Conservation (phyloP, 2,329 filamentous ascomycete species). For the Trichoderma hamatum region DNA sequence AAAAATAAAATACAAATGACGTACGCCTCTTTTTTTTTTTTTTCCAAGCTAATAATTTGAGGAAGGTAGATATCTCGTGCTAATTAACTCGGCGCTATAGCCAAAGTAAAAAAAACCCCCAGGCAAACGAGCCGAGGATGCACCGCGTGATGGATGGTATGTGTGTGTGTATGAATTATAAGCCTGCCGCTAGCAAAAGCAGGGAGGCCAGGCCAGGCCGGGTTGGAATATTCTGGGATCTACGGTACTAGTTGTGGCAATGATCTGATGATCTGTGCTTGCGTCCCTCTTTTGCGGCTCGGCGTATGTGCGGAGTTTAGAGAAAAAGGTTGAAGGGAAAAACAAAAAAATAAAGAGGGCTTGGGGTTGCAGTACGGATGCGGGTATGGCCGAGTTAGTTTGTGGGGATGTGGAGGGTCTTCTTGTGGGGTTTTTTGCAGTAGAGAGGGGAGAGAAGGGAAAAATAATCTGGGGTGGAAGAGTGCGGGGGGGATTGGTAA, state of each 20-base stretch:
- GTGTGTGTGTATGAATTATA: not conserved
- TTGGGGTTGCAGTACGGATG: not conserved
- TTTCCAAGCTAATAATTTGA: not conserved
- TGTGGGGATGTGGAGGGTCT: constrained; percentile 17
- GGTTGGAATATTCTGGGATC: not conserved
- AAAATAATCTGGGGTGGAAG: not conserved
- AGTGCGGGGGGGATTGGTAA: not conserved
- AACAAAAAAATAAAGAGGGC: not conserved
- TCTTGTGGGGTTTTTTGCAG: not conserved
- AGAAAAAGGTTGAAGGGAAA: too few relatives aligned
- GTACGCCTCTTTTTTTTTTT: not conserved
- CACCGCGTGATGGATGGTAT: not conserved
- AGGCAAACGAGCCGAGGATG: constrained; percentile 20
- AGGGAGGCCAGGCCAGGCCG: not conserved
- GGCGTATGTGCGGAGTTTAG: not conserved
- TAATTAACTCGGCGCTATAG: too few relatives aligned
- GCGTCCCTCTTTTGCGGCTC: not conserved
- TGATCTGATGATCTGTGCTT: constrained; percentile 15
- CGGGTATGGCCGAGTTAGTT: constrained; percentile 27
- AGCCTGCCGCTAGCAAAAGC: not conserved
- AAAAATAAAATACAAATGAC: not conserved
- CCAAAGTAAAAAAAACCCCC: too few relatives aligned
- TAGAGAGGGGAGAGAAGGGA: not conserved
- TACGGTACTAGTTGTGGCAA: not conserved
- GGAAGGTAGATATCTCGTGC: not conserved